These are phyloP conservation scores for Hanseniaspora taiwanica DNA, from an alignment of 805 yeast genomes.

Conservation along the genomic window DNA sequence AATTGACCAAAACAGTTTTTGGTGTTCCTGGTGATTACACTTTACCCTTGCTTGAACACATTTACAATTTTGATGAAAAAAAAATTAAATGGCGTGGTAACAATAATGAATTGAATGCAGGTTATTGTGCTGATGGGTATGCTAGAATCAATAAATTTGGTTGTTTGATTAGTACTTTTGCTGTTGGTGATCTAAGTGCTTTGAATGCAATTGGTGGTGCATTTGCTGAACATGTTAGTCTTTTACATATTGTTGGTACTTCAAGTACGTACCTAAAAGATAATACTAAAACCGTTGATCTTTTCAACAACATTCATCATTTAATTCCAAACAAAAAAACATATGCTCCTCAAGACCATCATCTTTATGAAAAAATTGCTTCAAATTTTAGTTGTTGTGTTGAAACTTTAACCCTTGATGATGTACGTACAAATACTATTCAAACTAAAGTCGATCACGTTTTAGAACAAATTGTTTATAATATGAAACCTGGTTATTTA, in stretches of 20 bases:
- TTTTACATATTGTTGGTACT: slow-evolving; percentile 72
- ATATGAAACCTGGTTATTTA: slow-evolving; percentile 71
- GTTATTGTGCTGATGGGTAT: slow-evolving; percentile 86
- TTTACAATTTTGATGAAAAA: slow-evolving; percentile 31
- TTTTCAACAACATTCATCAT: slow-evolving; percentile 56
- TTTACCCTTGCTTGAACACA: slow-evolving; percentile 50
- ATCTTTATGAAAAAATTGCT: slow-evolving; percentile 43
- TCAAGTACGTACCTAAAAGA: slow-evolving; percentile 3
- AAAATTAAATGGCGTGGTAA: slow-evolving; percentile 54
- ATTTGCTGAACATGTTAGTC: slow-evolving; percentile 66
- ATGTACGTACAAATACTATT: slow-evolving; percentile 20
- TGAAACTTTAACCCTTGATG: no score
- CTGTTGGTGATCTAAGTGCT: slow-evolving; percentile 84
- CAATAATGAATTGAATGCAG: slow-evolving; percentile 82
- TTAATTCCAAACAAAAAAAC: slow-evolving; percentile 37
- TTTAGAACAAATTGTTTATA: slow-evolving; percentile 37
- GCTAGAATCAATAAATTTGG: slow-evolving; percentile 56
- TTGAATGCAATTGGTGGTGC: slow-evolving; percentile 75
- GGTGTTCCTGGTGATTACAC: slow-evolving; percentile 79
- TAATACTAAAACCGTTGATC: not conserved
- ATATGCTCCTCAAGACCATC: slow-evolving; percentile 44
- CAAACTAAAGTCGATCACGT: slow-evolving; percentile 50
- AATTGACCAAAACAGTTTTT: slow-evolving; percentile 48
- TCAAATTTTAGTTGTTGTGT: not conserved
- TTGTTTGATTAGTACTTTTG: slow-evolving; percentile 54